Evolutionary conservation across 345 rosid genomes (phyloP), one percentile per base, ranked within the genome.

Genomic region (Litchi chinensis): DNA sequence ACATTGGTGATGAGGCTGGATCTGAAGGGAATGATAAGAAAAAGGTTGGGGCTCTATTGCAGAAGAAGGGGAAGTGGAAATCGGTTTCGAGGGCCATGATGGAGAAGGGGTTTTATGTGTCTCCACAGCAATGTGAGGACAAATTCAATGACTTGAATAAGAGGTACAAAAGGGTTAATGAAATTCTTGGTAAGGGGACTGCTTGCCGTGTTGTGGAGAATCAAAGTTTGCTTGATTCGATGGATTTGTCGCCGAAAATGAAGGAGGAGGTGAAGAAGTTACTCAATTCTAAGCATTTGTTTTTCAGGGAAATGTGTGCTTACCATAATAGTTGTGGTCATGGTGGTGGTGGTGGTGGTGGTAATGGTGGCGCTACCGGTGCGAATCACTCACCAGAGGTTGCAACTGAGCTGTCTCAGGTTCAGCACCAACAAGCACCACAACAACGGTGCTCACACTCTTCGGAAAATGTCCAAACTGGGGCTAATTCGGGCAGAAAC

Each of bases 1-100:
- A 94, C 78, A 94, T 96, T 65, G 99, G 99, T 7, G 99, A 93
- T 80, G 98, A 94, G 75, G 91, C 77, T 70, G 97, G 94, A 1
- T 48, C 87, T 4, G 98, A 93, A 72, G 81, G 76, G 24, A 82
- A 41, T 52, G 98, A 96, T 43, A 93, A 93, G 87, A 89, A 87
- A 82, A 84, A 89, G 77, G 77, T 76, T 0, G 92, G 88, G 22
- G 92, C 81, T 26, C 78, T 94, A 83, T 73, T 92, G 26, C 99
- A 94, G 85, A 96, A 94, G 94, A 96, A 96, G 82, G 98, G 99
- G 74, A 96, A 96, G 63, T 96, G 99, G 99, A 96, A 94, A 70
- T 94, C 99, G 0, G 98, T 96, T 16, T 96, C 99, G 0, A 85
- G 88, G 82, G 98, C 98, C 10, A 93, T 96, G 99, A 85, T 96